Conservation (phyloP, 1,284 basidiomycete genomes). For the Moesziomyces globuligerus region DNA sequence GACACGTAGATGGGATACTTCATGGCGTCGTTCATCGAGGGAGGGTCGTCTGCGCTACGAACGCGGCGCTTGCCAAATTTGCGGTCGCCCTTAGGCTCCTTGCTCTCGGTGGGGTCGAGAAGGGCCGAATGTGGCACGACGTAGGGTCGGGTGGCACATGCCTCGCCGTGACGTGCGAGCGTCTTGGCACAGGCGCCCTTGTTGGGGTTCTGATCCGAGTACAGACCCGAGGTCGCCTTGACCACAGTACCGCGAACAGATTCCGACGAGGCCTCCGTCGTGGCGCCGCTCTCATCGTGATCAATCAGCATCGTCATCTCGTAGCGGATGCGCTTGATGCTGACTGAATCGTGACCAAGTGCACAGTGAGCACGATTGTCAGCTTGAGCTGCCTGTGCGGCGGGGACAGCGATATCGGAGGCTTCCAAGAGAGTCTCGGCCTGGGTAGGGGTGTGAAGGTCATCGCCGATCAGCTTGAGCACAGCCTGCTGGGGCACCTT, state of each 20-base stretch:
- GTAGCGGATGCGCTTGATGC: slow-evolving; percentile 34
- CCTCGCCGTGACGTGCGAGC: slow-evolving; percentile 29
- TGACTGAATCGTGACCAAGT: slow-evolving; percentile 13
- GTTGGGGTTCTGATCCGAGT: slow-evolving; percentile 19
- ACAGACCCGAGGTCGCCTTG: slow-evolving; percentile 36
- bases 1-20: too few species aligned
- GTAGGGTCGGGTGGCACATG: slow-evolving; percentile 37
- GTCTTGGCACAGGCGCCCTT: slow-evolving; percentile 37
- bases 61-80: not conserved
- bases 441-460: slow-evolving; percentile 14
- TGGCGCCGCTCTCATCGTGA: slow-evolving; percentile 29
- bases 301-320: slow-evolving; percentile 25
- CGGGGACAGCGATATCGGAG: slow-evolving; percentile 9
- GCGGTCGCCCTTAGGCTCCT: not conserved
- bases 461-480: slow-evolving; percentile 24
- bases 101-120: not conserved
- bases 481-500: slow-evolving; percentile 6
- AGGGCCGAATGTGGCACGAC: slow-evolving; percentile 25
- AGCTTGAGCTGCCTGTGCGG: not conserved
- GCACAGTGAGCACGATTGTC: slow-evolving; percentile 27
- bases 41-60: too few species aligned
- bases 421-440: not conserved
- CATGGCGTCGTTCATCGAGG: too few species aligned
- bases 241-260: slow-evolving; percentile 13
- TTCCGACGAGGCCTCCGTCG: not conserved